Evolutionary conservation across 352 stramenopile species (phyloP).

Genomic region (Pythium scleroteichum): DNA sequence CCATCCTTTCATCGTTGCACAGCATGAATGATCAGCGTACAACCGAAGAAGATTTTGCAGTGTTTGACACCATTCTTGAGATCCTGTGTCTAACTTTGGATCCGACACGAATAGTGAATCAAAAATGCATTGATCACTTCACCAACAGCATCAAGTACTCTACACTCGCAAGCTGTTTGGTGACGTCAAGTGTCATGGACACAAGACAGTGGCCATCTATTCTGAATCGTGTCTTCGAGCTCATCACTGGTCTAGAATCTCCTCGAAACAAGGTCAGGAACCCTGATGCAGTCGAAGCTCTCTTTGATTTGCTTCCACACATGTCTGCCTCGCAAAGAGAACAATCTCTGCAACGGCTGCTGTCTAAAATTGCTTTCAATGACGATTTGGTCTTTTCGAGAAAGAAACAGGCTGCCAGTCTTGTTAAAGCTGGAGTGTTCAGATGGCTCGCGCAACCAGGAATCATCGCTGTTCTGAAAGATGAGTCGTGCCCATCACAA

Average conservation of each 20-base stretch:
- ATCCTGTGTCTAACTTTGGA: slow-evolving; percentile 53
- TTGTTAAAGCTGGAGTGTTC: slow-evolving; percentile 59
- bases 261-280: slow-evolving; percentile 59
- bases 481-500: slow-evolving; percentile 36
- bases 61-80: slow-evolving; percentile 57
- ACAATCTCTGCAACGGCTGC: slow-evolving; percentile 36
- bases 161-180: slow-evolving; percentile 57
- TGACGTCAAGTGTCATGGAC: slow-evolving; percentile 49
- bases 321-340: slow-evolving; percentile 34
- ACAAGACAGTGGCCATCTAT: slow-evolving; percentile 35
- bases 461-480: slow-evolving; percentile 38
- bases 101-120: slow-evolving; percentile 27
- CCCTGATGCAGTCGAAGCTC: slow-evolving; percentile 48
- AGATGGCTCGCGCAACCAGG: slow-evolving; percentile 49
- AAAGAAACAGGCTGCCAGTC: slow-evolving; percentile 44
- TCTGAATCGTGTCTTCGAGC: slow-evolving; percentile 54
- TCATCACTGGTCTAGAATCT: slow-evolving; percentile 45
- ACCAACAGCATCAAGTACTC: slow-evolving; percentile 41
- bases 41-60: slow-evolving; percentile 34
- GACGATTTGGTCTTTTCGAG: slow-evolving; percentile 45
- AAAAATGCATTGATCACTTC: slow-evolving; percentile 43
- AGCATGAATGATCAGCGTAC: slow-evolving; percentile 11
- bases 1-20: slow-evolving; percentile 59
- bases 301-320: slow-evolving; percentile 52
- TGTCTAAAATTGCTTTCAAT: slow-evolving; percentile 48